Conservation (phyloP, 208 protist species). For the Acanthamoeba royreba region DNA sequence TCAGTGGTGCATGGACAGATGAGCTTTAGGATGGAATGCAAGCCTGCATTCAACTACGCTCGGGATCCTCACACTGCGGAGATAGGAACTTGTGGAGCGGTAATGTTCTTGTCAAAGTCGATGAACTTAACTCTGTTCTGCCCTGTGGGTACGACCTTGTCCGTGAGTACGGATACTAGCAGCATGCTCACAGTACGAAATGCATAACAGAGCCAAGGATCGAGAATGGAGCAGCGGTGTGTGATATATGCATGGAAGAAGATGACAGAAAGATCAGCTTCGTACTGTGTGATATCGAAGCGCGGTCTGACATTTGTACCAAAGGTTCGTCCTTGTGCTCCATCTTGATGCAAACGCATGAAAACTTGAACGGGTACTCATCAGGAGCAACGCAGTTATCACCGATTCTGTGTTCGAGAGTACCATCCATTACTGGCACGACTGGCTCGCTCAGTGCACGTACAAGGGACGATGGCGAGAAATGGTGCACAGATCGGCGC, state of each 20-base stretch:
- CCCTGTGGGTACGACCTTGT: not conserved
- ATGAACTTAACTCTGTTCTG: slow-evolving; percentile 24
- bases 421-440: slow-evolving; percentile 72
- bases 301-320: not conserved
- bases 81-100: not conserved
- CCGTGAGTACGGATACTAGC: not conserved
- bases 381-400: not conserved
- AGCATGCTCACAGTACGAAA: slow-evolving; percentile 38
- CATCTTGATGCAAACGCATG: not conserved
- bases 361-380: not conserved
- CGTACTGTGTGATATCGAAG: not conserved
- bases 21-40: slow-evolving; percentile 60
- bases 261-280: slow-evolving; percentile 30
- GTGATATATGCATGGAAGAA: not conserved
- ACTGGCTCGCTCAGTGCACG: slow-evolving; percentile 65
- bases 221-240: not conserved
- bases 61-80: slow-evolving; percentile 46
- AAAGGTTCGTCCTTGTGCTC: not conserved
- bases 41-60: slow-evolving; percentile 69
- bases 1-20: slow-evolving; percentile 58
- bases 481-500: slow-evolving; percentile 58
- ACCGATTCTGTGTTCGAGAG: slow-evolving; percentile 27
- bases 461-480: slow-evolving; percentile 71
- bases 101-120: not conserved
- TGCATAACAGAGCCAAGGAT: not conserved